phyloP scores from a whole-genome alignment of 2,329 filamentous ascomycete genomes.

The Sordariomycetes sp. region DNA sequence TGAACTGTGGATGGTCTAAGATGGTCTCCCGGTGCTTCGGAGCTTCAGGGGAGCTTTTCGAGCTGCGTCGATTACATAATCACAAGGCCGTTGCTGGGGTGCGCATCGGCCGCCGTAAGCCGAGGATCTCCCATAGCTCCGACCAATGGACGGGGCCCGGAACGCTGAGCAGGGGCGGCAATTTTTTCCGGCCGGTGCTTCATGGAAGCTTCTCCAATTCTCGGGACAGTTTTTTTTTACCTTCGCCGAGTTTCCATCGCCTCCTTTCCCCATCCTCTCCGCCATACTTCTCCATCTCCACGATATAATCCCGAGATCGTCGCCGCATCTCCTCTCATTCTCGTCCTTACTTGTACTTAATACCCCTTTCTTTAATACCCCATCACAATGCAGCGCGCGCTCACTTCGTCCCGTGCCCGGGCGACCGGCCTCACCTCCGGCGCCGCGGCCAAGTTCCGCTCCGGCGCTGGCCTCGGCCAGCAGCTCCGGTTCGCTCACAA shows the following conservation, averaged over 20 bases:
- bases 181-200: conserved; percentile 5
- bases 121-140: conserved; percentile 4
- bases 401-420: conserved; percentile 63
- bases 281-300: background rate
- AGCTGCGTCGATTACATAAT: background rate
- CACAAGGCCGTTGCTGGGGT: background rate
- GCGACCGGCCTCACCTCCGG: conserved; percentile 62
- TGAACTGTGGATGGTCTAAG: too few species aligned
- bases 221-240: conserved; percentile 5
- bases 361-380: conserved; percentile 12
- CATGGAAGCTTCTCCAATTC: conserved; percentile 11
- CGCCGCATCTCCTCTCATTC: conserved; percentile 8
- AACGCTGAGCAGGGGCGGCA: background rate
- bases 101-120: background rate
- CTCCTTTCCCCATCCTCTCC: conserved; percentile 8
- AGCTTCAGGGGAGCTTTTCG: too few species aligned
- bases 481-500: conserved; percentile 97
- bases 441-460: conserved; percentile 50
- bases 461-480: conserved; percentile 56
- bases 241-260: conserved; percentile 7
- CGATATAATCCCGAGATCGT: background rate
- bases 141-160: background rate
- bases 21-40: too few species aligned
- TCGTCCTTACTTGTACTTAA: conserved; percentile 13
- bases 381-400: conserved; percentile 83